Base-by-base conservation (phyloP, 805 yeast species). In the Teunomyces lycoperdinae region DNA sequence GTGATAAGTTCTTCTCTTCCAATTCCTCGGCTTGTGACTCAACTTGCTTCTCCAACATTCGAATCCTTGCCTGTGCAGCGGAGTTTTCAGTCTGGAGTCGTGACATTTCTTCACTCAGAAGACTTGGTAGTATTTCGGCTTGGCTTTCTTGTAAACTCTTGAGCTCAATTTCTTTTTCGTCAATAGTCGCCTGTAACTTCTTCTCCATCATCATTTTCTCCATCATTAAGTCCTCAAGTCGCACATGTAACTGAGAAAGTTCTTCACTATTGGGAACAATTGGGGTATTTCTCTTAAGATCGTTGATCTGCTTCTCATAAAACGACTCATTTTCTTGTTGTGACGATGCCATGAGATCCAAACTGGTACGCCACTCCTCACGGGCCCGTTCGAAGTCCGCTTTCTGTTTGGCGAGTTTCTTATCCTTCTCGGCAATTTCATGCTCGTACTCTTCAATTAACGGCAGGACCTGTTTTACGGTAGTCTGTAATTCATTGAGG, bases 331-430 rank as follows among this genome's bases (percentile, higher is more conserved):
- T 80, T 49, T 82, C 85, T 43, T 73, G 76, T 32, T 81, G 81
- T 36, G 81, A 80, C 29, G 66, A 61, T 39, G 80, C 79, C 60
- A 84, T 70, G 39, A 79, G 65, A 49, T 79, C 84, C 43, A 84
- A 72, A 13, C 80, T 81, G 43, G 77, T 80, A 41, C 84, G 61
- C 66, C 85, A 70, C 57, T 84, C 87, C 42, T 74, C 77, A 27
- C 85, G 68, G 40, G 84, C 85, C 11, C 62, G 56, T 44, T 81
- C 85, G 39, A 77, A 74, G 26, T 70, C 76, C 14, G 56, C 57
- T 56, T 76, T 78, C 48, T 75, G 81, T 45, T 70, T 74, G n/a
- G 58, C 55, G 45, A 81, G 59, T 51, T 73, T 75, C 17, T 64
- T 65, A 39, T 84, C 87, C 45, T 69, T 73, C 34, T 70, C 68